A percentile compares a stretch with the other conserved stretches of the same genome.
Conservation (phyloP, 306 rosid species). For the Lathyrus aphaca region DNA sequence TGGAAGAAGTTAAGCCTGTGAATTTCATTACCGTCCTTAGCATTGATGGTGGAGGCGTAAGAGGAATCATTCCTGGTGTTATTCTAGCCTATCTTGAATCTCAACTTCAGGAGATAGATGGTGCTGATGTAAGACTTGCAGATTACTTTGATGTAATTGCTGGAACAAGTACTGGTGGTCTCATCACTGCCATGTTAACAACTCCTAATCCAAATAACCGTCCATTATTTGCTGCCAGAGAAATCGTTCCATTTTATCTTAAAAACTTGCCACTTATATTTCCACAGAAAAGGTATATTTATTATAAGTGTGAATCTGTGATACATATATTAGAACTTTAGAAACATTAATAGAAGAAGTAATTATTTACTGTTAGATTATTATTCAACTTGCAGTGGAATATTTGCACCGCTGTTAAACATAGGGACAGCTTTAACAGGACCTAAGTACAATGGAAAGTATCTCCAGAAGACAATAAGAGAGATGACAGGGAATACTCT, state of each 20-base stretch:
- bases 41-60: slow-evolving; percentile 50
- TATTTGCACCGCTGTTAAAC: slow-evolving; percentile 24
- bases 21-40: slow-evolving; percentile 41
- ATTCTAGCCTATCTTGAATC: slow-evolving; percentile 39
- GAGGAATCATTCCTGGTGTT: slow-evolving; percentile 56
- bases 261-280: neutral
- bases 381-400: slow-evolving; percentile 32
- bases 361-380: neutral
- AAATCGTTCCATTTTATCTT: neutral
- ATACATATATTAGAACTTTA: too few relatives aligned
- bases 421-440: slow-evolving; percentile 30
- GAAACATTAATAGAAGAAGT: neutral
- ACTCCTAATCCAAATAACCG: neutral
- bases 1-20: slow-evolving; percentile 18
- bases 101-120: too few relatives aligned
- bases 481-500: neutral
- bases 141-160: too few relatives aligned
- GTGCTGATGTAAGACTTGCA: too few relatives aligned
- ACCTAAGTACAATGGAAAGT: slow-evolving; percentile 44
- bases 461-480: slow-evolving; percentile 19
- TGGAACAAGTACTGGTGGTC: neutral
- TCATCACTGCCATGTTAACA: neutral
- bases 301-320: slow-evolving; percentile 21
- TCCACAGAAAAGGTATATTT: neutral
- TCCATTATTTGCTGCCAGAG: neutral